Evolutionary conservation across 352 stramenopile species (phyloP).

Genomic region (Phytophthora kernoviae): DNA sequence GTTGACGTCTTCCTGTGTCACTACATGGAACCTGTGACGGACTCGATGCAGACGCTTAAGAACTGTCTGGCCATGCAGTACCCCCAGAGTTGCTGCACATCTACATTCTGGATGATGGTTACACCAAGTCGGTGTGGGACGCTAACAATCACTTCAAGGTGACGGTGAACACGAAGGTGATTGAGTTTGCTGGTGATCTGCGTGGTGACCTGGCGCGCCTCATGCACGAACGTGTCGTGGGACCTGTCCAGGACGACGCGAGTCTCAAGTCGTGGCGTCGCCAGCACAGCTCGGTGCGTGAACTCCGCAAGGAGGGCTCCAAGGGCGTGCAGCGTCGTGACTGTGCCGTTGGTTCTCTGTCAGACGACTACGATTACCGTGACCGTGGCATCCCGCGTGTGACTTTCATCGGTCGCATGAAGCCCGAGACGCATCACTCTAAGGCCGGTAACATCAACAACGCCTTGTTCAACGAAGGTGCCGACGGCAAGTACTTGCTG

Average conservation of each 20-base stretch:
- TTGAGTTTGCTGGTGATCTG: constrained; percentile 85
- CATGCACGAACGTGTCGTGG: constrained; percentile 89
- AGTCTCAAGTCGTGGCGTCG: constrained; percentile 85
- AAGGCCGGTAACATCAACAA: constrained; percentile 95
- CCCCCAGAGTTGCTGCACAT: constrained; percentile 87
- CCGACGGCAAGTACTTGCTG: constrained; percentile 87
- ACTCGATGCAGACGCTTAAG: constrained; percentile 86
- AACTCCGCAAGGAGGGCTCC: constrained; percentile 80
- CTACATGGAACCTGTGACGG: constrained; percentile 89
- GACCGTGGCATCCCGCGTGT: constrained; percentile 85
- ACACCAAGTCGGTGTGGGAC: constrained; percentile 90
- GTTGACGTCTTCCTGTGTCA: constrained; percentile 91
- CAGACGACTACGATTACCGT: constrained; percentile 92
- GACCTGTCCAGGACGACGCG: constrained; percentile 75
- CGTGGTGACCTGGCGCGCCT: constrained; percentile 79
- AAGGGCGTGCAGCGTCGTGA: constrained; percentile 86
- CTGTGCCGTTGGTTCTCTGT: constrained; percentile 85
- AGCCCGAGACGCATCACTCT: constrained; percentile 88
- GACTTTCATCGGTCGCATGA: constrained; percentile 89
- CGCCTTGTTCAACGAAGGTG: constrained; percentile 88
- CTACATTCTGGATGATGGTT: constrained; percentile 90
- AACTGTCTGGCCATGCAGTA: constrained; percentile 90
- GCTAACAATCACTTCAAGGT: constrained; percentile 92
- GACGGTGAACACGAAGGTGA: constrained; percentile 90
- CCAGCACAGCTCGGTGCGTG: constrained; percentile 85